Base-by-base conservation (phyloP, 1,284 basidiomycete species). In the Ustilago nuda region DNA sequence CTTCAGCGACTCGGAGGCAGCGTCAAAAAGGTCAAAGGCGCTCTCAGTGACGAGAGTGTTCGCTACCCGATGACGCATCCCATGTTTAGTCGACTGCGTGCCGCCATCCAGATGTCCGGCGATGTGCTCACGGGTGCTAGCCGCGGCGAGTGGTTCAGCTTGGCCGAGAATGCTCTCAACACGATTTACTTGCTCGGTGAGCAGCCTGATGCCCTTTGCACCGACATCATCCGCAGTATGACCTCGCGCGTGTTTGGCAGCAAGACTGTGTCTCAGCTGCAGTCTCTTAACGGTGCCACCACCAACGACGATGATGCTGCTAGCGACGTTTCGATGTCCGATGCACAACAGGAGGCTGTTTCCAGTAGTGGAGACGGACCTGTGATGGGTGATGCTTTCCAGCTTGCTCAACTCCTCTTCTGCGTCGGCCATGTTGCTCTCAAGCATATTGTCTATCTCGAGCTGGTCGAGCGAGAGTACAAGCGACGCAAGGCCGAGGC, bases 131-230 rank as follows among this genome's bases (percentile, higher is more conserved):
- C 73, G 48, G 72, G 63, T 54, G 57, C 61, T 51, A 69, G 63
- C 32, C 77, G 76, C 32, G 68, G 58, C 56, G 72, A 80, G 54
- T 89, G 89, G 89, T 98, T 99, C 84, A 92, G 92, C 12, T 91
- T 98, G 87, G 94, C 97, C 0, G 96, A 99, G 85, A 94, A 99
- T 86, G 94, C 92, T 4, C 92, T 99, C 87, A 98, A 99, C 85
- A 95, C 96, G 0, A 92, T 98, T 63, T 99, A 98, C 82, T 91
- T 93, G 0, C 90, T 99, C 0, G 95, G 93, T 23, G 94, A 98
- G 82, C 94, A 96, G 81, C 97, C 96, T 0, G 96, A 98, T 84
- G 86, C 89, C 0, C 88, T 98, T 35, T 95, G 94, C 85, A 90
- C 92, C 61, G 89, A 89, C 1, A 89, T 99, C 66, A 91, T 98